Conservation (phyloP, 768 basidiomycete genomes). For the Paxillus involutus region DNA sequence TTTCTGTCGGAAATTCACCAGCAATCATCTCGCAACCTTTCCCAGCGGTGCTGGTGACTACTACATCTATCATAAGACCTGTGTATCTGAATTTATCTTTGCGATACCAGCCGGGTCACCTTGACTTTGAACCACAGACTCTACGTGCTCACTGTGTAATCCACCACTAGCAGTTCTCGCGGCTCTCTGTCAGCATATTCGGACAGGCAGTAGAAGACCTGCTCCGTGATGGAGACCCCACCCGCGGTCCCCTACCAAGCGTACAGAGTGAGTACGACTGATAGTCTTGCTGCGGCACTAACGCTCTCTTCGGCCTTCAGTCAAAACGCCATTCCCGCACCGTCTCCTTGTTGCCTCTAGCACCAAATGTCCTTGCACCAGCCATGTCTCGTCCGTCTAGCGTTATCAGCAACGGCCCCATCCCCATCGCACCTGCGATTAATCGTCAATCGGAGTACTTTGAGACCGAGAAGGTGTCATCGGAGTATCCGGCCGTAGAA, state of each 20-base stretch:
- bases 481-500: constrained; percentile 7
- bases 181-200: no score
- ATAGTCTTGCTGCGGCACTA: neutral
- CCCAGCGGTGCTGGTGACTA: no score
- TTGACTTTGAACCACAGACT: no score
- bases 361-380: constrained; percentile 25
- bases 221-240: constrained; percentile 9
- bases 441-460: constrained; percentile 6
- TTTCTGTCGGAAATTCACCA: no score
- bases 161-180: neutral
- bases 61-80: no score
- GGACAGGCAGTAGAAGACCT: neutral
- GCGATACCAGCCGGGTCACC: no score
- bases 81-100: no score
- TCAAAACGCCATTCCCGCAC: constrained; percentile 49
- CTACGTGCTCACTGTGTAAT: neutral
- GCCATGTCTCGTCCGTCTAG: constrained; percentile 18
- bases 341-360: constrained; percentile 29
- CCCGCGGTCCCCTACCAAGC: constrained; percentile 48
- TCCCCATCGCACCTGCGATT: neutral
- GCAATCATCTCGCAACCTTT: no score
- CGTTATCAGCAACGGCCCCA: constrained; percentile 9
- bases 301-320: constrained; percentile 21
- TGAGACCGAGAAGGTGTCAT: constrained; percentile 21
- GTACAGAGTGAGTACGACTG: constrained; percentile 37